Conservation (phyloP, 2,329 filamentous ascomycete species). For the Teratosphaeria viscida region DNA sequence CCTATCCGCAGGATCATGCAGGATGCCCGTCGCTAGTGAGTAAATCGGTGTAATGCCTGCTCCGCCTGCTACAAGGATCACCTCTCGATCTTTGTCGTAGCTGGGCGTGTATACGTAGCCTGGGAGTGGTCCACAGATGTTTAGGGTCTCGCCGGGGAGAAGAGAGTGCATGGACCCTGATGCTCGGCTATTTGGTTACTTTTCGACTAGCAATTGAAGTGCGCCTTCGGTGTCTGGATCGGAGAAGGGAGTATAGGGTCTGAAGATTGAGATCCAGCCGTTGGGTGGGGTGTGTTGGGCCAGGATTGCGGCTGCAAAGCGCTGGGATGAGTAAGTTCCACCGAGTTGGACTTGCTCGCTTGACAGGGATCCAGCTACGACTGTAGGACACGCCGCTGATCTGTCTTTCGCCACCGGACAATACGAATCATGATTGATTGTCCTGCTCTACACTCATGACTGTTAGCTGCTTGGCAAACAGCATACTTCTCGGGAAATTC, state of each 20-base stretch:
- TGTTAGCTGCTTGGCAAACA: conserved; percentile 22
- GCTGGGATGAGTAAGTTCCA: background rate
- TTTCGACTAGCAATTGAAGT: conserved; percentile 57
- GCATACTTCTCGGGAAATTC: conserved; percentile 22
- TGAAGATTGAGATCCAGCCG: conserved; percentile 47
- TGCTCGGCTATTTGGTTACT: conserved; percentile 55
- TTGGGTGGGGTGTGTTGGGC: conserved; percentile 48
- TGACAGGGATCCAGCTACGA: background rate
- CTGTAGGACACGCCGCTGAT: conserved; percentile 19
- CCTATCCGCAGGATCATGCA: conserved; percentile 46
- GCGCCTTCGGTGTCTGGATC: conserved; percentile 46
- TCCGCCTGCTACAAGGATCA: conserved; percentile 61
- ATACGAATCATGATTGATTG: conserved; percentile 23
- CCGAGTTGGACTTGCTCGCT: background rate
- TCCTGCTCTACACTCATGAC: conserved; percentile 22
- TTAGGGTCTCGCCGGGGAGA: conserved; percentile 49
- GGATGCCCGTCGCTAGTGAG: conserved; percentile 19
- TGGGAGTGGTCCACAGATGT: conserved; percentile 45
- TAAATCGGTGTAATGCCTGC: conserved; percentile 62
- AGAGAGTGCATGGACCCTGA: conserved; percentile 58
- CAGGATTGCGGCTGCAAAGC: conserved; percentile 43
- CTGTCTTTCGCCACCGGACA: conserved; percentile 19
- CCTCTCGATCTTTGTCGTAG: conserved; percentile 9
- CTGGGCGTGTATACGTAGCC: conserved; percentile 20
- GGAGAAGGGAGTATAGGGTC: conserved; percentile 58